Conservation (phyloP, 1,284 basidiomycete genomes). For the Ustilago lituana region DNA sequence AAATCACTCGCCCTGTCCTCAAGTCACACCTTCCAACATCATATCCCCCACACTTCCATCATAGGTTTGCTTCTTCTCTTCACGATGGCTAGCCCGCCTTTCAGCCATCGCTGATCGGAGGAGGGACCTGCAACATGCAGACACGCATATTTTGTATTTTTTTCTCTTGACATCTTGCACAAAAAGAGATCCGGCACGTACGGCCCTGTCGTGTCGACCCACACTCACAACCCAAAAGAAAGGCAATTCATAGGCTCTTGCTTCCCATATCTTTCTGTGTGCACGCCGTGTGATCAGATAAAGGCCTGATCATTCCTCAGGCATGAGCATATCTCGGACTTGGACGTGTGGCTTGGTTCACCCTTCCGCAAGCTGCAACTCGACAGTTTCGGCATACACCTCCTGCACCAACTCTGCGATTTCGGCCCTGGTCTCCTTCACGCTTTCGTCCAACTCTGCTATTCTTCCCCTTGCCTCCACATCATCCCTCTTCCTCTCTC, state of each 20-base stretch:
- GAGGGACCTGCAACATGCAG: conserved; percentile 5
- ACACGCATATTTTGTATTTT: conserved; percentile 30
- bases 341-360: background rate
- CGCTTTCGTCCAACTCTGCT: conserved; percentile 8
- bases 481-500: background rate
- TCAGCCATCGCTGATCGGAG: conserved; percentile 15
- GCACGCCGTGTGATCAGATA: background rate
- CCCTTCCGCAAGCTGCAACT: conserved; percentile 25
- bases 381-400: conserved; percentile 43
- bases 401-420: conserved; percentile 48
- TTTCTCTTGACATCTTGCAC: conserved; percentile 10
- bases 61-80: conserved; percentile 7
- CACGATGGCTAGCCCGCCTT: conserved; percentile 23
- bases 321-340: no score
- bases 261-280: conserved; percentile 10
- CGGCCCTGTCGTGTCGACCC: conserved; percentile 7
- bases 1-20: conserved; percentile 14
- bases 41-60: background rate
- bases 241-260: conserved; percentile 38
- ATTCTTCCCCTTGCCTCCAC: conserved; percentile 5
- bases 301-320: no score
- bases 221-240: conserved; percentile 27
- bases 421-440: conserved; percentile 17
- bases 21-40: background rate
- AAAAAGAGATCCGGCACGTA: conserved; percentile 17